These are phyloP conservation scores for Penicillium arizonense DNA, from an alignment of 495 filamentous ascomycete species.

Conservation along the genomic window DNA sequence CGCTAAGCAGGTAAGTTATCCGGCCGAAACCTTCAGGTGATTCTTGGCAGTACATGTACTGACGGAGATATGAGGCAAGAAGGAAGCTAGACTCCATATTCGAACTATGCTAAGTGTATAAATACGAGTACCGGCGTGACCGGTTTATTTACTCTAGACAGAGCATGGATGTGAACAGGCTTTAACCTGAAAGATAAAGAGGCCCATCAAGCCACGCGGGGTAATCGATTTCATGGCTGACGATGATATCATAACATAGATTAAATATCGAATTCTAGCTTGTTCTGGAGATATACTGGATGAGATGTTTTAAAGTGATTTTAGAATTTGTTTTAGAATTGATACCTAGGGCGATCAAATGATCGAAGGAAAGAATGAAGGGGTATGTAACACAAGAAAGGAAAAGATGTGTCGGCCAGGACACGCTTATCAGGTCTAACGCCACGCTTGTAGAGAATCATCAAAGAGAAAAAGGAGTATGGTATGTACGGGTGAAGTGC, in stretches of 20 bases:
- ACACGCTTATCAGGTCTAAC: constrained; percentile 23
- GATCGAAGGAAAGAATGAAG: constrained; percentile 1
- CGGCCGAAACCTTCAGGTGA: too few species aligned
- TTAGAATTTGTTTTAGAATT: constrained; percentile 1
- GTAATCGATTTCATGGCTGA: background rate
- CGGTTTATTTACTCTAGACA: too few species aligned
- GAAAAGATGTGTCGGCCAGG: constrained; percentile 11
- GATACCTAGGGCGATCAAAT: background rate
- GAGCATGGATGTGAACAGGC: background rate
- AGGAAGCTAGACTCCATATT: too few species aligned
- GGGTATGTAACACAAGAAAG: constrained; percentile 19
- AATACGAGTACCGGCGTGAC: too few species aligned
- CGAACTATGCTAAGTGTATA: too few species aligned
- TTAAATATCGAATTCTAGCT: background rate
- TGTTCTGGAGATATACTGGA: background rate
- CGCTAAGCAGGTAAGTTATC: too few species aligned
- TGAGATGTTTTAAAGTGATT: background rate
- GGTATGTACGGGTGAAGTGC: constrained; percentile 14
- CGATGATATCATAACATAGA: background rate
- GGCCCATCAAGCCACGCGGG: background rate
- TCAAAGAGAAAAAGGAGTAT: constrained; percentile 5
- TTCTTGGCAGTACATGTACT: too few species aligned
- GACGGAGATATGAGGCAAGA: too few species aligned
- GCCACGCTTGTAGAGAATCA: constrained; percentile 23
- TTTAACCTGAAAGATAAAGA: background rate